Evolutionary conservation across 805 yeast genomes (phyloP), one percentile per base, ranked within the genome.

Genomic region (Nakazawaea anatomiae): DNA sequence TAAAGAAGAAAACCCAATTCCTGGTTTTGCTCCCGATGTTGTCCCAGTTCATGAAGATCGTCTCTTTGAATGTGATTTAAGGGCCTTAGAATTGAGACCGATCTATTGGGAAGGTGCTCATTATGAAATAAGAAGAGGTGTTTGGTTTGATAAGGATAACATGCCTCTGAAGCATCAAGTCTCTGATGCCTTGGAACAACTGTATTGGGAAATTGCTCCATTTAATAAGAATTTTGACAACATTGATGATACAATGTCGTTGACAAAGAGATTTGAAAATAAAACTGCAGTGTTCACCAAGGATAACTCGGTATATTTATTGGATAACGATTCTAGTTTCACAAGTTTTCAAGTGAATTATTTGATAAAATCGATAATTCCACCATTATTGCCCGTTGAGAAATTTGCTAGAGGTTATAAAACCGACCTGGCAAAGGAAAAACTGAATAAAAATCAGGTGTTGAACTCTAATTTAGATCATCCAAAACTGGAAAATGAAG

Each of bases 101-200:
- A 76, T 83, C 0, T 92, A 83, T 63, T 92, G 97, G 97, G 82
- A 80, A 6, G 97, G 97, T 1, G 94, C 97, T 0, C 68, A 72
- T 0, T 92, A 83, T 61, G 90, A 87, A 53, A 85, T 92, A 1
- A 72, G 96, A 44, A 70, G 97, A 50, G 96, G 96, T 1, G 64
- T 82, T 1, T 92, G 98, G 98, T 89, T 89, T 62, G 68, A 73
- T 38, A 62, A 76, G 8, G 78, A 78, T 47, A 80, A 80, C 1
- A 59, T 60, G 5, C 95, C 95, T 0, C 66, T 89, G 30, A 60
- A 72, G 8, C 69, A 70, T 1, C 65, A 68, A 1, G 52, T 83
- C 5, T 72, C 94, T 0, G 67, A 71, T 0, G 80, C 77, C 51
- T 59, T 91, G 25, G 97, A 91, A 63, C 59, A 59, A 5, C 78